phyloP scores from a whole-genome alignment of 768 basidiomycete genomes.

The Leucocoprinus leucothites region DNA sequence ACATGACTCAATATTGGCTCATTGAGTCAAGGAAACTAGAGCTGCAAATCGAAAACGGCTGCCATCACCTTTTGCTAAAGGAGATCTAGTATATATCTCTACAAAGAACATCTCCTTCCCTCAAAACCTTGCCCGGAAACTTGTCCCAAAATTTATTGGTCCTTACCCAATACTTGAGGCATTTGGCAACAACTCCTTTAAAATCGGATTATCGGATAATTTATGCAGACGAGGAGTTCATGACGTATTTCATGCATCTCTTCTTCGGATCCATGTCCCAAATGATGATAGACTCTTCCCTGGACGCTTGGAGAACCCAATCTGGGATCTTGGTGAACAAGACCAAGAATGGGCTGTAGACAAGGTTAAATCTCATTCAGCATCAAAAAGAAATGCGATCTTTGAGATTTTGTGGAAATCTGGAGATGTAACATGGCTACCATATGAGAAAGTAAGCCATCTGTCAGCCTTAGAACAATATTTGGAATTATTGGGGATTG shows the following conservation, averaged over 20 bases:
- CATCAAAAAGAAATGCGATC: slow-evolving; percentile 13
- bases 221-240: slow-evolving; percentile 20
- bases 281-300: slow-evolving; percentile 37
- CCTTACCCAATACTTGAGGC: slow-evolving; percentile 17
- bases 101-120: too few species aligned
- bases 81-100: slow-evolving; percentile 21
- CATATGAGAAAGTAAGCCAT: slow-evolving; percentile 14
- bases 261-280: slow-evolving; percentile 25
- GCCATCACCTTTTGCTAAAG: slow-evolving; percentile 13
- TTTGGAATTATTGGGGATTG: slow-evolving; percentile 5
- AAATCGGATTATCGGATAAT: slow-evolving; percentile 8
- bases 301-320: too few species aligned
- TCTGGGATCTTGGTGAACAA: slow-evolving; percentile 8
- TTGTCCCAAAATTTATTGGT: slow-evolving; percentile 22
- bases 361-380: slow-evolving; percentile 20
- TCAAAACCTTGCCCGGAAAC: slow-evolving; percentile 19
- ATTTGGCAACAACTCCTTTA: slow-evolving; percentile 17
- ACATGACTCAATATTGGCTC: slow-evolving; percentile 29
- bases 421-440: slow-evolving; percentile 30
- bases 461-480: neutral
- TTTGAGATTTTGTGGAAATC: slow-evolving; percentile 29
- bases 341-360: slow-evolving; percentile 26
- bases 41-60: slow-evolving; percentile 24
- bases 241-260: too few species aligned
- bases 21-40: slow-evolving; percentile 26